Base-by-base conservation (phyloP, 139 green algal species). In the Deuterostichococcus epilithicus region DNA sequence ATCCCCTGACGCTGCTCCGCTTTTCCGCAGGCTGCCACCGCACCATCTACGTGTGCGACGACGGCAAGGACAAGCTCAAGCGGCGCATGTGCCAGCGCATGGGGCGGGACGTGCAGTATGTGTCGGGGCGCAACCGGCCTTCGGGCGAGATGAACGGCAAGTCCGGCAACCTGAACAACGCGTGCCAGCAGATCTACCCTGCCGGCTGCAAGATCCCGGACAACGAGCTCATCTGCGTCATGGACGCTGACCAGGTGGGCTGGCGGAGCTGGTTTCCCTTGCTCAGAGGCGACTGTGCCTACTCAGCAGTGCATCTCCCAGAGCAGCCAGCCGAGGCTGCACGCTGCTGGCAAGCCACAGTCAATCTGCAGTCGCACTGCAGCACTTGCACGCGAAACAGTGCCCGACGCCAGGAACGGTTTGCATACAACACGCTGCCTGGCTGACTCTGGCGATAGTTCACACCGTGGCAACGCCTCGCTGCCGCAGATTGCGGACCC, bases 91-190 rank as follows among this genome's bases (percentile, higher is more conserved):
- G 85, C 15, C 80, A 73, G 28, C 58, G 66, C 1, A 70, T 86
- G 68, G 71, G 70, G 22, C 44, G 78, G 35, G n/a, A 85, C 18
- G 83, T 85, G 13, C 78, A 90, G 28, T 95, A 95, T 72, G 83
- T 95, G 32, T 89, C 80, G 39, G 89, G 91, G 5, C 85, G 91
- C 76, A 88, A 87, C 35, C 87, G 88, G 32, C 44, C 76, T 0
- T 42, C 83, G 59, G 83, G 83, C 67, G 84, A 92, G 82, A 91
- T 94, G 80, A 96, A 96, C 45, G 91, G 91, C 68, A 96, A 96
- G 87, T 89, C 82, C 18, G 85, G 85, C 75, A 96, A 96, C 84
- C 84, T 96, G 68, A 94, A 94, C 82, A 88, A 89, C 68, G 80
- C 80, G 10, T 83, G 86, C 44, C 30, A 68, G 38, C 76, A 86